Base-by-base conservation (phyloP, 2,329 filamentous ascomycete genomes). In the Pyrenochaeta sp. region DNA sequence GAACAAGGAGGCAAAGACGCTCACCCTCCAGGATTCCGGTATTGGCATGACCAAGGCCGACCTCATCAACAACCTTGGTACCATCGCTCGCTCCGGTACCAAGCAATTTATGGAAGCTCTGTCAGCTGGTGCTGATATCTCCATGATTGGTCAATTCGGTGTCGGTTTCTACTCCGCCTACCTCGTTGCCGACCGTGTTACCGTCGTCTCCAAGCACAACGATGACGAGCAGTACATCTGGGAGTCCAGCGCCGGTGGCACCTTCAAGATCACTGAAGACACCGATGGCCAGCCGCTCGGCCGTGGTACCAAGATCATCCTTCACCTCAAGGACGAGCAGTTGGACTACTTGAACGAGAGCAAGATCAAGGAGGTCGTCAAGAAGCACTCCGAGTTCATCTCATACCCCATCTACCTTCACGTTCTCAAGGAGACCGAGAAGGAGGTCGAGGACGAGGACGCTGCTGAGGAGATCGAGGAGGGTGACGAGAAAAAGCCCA, bases 381-480 rank as follows among this genome's bases (percentile, higher is more conserved):
- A 98, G 93, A 99, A 99, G 92, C 95, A 99, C 91, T 98, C 95
- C 79, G 95, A 99, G 86, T 99, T 99, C 88, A 99, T 99, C 86
- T 98, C 95, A 50, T 99, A 99, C 88, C 95, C 95, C 79, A 99
- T 99, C 90, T 99, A 97, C 88, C 94, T 99, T 72, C 95, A 99
- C 86, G 93, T 99, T 78, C 84, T 91, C 81, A 99, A 99, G 91
- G 95, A 99, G 91, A 93, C 90, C 69, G 95, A 99, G 91, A 97
- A 88, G 77, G 95, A 99, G 87, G 93, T 98, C 66, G 94, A 94
- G 66, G 95, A 98, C 79, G 94, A 98, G 86, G 92, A 93, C 79
- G 89, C 87, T 67, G 82, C 84, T 73, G 82, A 85, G 73, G 86
- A 89, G 73, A 89, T 91, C 68, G 66, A 71, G 46, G 91, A 90